Percentiles rank a stretch among this genome's conserved stretches.
Evolutionary conservation across 768 basidiomycete species (phyloP).

Genomic region (Mrakia blollopis): DNA sequence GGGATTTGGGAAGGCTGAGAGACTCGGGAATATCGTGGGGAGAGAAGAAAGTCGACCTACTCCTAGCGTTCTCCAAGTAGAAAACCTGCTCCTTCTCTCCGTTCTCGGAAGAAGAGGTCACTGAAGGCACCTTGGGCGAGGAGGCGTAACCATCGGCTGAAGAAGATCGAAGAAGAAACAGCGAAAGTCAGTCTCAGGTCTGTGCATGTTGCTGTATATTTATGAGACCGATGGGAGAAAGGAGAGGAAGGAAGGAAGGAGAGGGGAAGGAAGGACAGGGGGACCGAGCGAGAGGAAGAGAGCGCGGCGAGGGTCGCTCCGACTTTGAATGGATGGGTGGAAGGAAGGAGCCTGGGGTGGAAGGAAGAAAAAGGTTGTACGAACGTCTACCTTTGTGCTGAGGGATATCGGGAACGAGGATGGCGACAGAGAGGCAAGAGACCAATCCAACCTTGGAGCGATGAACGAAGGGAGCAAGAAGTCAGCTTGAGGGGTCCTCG

Average conservation of each 20-base stretch:
- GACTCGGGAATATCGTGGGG: background rate
- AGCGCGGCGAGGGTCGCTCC: no score
- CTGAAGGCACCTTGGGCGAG: background rate
- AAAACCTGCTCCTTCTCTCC: background rate
- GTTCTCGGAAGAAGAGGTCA: background rate
- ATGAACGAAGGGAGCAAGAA: background rate
- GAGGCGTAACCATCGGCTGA: background rate
- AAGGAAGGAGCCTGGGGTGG: background rate
- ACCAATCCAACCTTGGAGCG: slow-evolving; percentile 12
- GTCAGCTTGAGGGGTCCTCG: background rate
- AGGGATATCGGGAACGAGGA: slow-evolving; percentile 21
- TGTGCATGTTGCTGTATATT: background rate
- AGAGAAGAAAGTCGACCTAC: background rate
- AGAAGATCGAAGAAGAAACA: no score
- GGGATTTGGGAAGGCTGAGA: background rate
- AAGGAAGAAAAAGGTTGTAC: background rate
- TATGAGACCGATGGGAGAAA: background rate
- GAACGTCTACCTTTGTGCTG: background rate
- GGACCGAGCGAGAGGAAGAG: background rate
- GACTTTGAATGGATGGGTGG: no score
- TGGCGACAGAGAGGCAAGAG: slow-evolving; percentile 22
- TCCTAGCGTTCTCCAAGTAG: background rate
- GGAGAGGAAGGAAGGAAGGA: background rate
- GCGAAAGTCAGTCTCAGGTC: no score
- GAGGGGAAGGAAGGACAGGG: background rate